Evolutionary conservation across 495 filamentous ascomycete genomes (phyloP), one percentile per base, ranked within the genome.

Genomic region (Neurospora sp.): DNA sequence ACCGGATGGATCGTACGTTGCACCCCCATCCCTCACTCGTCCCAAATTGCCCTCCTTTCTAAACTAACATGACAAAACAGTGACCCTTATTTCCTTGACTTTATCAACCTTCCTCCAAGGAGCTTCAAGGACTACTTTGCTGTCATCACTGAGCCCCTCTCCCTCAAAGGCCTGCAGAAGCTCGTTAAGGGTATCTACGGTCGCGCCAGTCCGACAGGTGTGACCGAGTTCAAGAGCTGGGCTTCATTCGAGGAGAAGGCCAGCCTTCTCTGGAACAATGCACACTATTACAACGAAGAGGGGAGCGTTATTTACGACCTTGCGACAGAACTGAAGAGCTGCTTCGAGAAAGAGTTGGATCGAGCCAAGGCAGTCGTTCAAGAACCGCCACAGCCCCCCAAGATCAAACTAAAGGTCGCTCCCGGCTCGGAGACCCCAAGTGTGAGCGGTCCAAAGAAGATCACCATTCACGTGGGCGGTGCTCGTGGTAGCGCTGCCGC

Each of bases 201-300:
- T 12, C 84, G 90, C 70, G 85, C 87, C 69, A 84, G 87, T 41
- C 84, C 86, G 4, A 90, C 91, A 1, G 88, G 87, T n/a, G 79
- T 87, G 14, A 92, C 90, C 38, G 88, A 91, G 40, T 90, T 93
- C 79, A 91, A 91, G 74, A 90, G 81, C 31, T 97, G 94, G 94
- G 81, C 89, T 53, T 85, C 88, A 4, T 95, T 97, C 72, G 93
- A 94, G 79, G 88, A 91, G 14, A 92, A 91, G 72, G 84, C 92
- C 65, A 89, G 86, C 74, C 87, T 90, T 70, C 90, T 97, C 39
- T 96, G 93, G 92, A 87, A 85, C 44, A 97, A 97, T 82, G 94
- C 94, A 5, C 89, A 90, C 69, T 87, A 89, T 39, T 97, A 94
- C 81, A 97, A 97, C 75, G 94, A 96, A 76, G 94, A 96, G 75